Evolutionary conservation across 495 filamentous ascomycete genomes (phyloP), one percentile per base, ranked within the genome.

Genomic region (Collariella sp.): DNA sequence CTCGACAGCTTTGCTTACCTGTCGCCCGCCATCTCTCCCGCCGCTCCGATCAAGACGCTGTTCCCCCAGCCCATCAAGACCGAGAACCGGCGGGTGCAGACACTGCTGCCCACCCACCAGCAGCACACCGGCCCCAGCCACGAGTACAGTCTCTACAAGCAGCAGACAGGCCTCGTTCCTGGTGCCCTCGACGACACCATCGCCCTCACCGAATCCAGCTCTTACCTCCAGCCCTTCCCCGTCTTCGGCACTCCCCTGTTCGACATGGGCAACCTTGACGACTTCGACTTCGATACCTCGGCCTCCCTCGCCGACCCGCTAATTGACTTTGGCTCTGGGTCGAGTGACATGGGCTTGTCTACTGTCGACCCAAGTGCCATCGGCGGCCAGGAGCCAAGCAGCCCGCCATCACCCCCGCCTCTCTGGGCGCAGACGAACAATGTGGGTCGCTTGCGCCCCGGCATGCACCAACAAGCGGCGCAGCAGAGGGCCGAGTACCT

Each of bases 401-500:
- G 69, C 22, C 59, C 76, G 18, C 57, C 59, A 16, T 63, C 70
- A 13, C 59, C 68, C 7, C 51, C 65, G 19, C 77, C 61, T 54
- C 79, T 43, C 9, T 24, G 19, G 39, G 20, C 31, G 15, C 15
- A 61, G 70, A 75, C 56, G 54, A 76, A 57, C 74, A 83, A 68
- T 58, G 77, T 85, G 50, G 84, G 83, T 48, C 83, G 88, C 49
- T 78, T 87, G 59, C 95, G 83, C 69, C 89, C 90, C 46, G 91
- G 91, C 38, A 89, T 91, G 80, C 90, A 97, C 72, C 86, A 89
- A 67, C 86, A 94, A 63, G 88, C 88, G 55, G 88, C 86, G 38
- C 72, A 86, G 65, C 88, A 85, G 60, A 87, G 87, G 75, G 26
- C 26, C 4, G 26, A 31, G 26, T 31, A 31, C 26, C 83, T 80